A percentile compares a stretch with the other conserved stretches of the same genome.
Conservation (phyloP, 306 rosid genomes). For the Prunus campanulata region DNA sequence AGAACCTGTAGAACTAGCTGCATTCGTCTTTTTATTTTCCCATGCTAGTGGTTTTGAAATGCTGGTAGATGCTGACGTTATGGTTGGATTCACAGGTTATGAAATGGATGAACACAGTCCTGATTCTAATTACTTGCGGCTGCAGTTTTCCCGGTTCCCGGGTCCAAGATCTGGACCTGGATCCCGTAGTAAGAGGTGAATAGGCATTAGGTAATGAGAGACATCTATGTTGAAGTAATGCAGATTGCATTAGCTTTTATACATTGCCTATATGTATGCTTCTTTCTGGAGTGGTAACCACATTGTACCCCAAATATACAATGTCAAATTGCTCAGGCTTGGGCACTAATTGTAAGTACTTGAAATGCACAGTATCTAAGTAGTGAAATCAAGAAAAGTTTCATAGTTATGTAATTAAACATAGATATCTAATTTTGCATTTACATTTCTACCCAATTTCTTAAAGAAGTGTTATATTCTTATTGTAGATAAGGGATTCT, state of each 20-base stretch:
- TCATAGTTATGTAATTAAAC: slow-evolving; percentile 20
- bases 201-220: slow-evolving; percentile 16
- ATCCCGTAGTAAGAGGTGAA: slow-evolving; percentile 65
- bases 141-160: slow-evolving; percentile 89
- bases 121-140: slow-evolving; percentile 64
- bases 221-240: slow-evolving; percentile 22
- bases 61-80: slow-evolving; percentile 30
- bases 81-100: slow-evolving; percentile 55
- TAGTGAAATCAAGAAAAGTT: slow-evolving; percentile 21
- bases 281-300: slow-evolving; percentile 15
- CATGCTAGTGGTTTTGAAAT: background rate
- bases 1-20: background rate
- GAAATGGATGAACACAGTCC: slow-evolving; percentile 67
- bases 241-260: slow-evolving; percentile 15
- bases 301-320: slow-evolving; percentile 15
- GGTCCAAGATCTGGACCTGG: slow-evolving; percentile 77
- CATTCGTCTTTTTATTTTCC: slow-evolving; percentile 3
- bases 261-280: slow-evolving; percentile 9
- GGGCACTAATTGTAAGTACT: slow-evolving; percentile 21
- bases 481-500: background rate
- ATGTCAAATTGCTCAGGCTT: slow-evolving; percentile 18
- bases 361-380: slow-evolving; percentile 30
- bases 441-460: slow-evolving; percentile 5
- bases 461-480: background rate
- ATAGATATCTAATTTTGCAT: slow-evolving; percentile 14